Evolutionary conservation across 768 basidiomycete genomes (phyloP).

Genomic region (Xerocomellus intermedius): DNA sequence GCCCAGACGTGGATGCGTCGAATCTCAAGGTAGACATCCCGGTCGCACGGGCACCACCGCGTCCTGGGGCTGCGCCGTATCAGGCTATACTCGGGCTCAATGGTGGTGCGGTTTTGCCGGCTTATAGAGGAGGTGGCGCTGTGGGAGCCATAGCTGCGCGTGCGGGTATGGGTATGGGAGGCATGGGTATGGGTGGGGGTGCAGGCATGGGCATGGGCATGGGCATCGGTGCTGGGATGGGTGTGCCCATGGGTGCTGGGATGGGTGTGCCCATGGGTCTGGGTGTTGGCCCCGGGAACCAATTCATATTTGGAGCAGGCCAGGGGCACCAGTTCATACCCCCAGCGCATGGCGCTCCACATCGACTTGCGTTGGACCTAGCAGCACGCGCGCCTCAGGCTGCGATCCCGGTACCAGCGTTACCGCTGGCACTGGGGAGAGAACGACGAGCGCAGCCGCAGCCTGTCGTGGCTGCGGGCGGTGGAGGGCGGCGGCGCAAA

Average conservation of each 20-base stretch:
- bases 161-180: background rate
- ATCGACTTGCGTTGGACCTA: background rate
- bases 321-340: slow-evolving; percentile 11
- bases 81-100: background rate
- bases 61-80: background rate
- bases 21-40: slow-evolving; percentile 68
- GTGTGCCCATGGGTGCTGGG: background rate
- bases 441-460: background rate
- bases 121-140: background rate
- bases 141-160: background rate
- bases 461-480: slow-evolving; percentile 1
- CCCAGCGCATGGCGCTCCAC: background rate
- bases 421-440: background rate
- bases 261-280: slow-evolving; percentile 4
- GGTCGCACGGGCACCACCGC: slow-evolving; percentile 4
- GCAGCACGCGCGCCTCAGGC: background rate
- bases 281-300: background rate
- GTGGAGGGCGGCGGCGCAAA: slow-evolving; percentile 9
- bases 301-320: slow-evolving; percentile 19
- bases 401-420: background rate
- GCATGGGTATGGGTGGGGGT: background rate
- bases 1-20: slow-evolving; percentile 63
- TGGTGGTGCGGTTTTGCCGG: background rate
- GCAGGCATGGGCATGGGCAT: background rate
- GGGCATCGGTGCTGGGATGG: slow-evolving; percentile 5